These are phyloP conservation scores for Dactylellina parvicollis DNA, from an alignment of 2,329 filamentous ascomycete genomes.

Conservation along the genomic window DNA sequence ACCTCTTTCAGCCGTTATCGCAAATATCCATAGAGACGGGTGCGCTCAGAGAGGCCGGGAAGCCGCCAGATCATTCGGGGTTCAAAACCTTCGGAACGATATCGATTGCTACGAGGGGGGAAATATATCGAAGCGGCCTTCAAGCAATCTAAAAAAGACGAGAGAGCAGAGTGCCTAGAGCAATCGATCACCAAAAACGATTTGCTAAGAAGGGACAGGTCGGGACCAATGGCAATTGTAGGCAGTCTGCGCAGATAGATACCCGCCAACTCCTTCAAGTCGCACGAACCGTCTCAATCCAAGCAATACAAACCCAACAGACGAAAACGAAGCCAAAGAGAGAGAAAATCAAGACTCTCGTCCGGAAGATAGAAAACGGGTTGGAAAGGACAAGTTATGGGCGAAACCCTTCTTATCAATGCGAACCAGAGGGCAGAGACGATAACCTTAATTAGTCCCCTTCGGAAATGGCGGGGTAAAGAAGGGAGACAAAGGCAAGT, in stretches of 20 bases:
- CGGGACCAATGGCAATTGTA: background rate
- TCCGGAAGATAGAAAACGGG: slow-evolving; percentile 23
- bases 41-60: slow-evolving; percentile 30
- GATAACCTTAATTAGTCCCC: slow-evolving; percentile 45
- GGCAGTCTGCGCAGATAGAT: background rate
- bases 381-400: slow-evolving; percentile 15
- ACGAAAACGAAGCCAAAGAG: slow-evolving; percentile 24
- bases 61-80: slow-evolving; percentile 28
- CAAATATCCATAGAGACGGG: slow-evolving; percentile 53
- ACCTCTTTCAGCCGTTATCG: slow-evolving; percentile 54
- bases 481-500: slow-evolving; percentile 21
- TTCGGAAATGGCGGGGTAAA: slow-evolving; percentile 50
- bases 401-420: slow-evolving; percentile 43
- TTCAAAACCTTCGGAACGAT: background rate
- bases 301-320: slow-evolving; percentile 3
- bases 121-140: too few species aligned
- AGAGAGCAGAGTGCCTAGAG: too few species aligned
- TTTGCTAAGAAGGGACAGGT: background rate
- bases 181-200: slow-evolving; percentile 9
- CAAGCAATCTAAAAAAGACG: too few species aligned
- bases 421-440: slow-evolving; percentile 9
- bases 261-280: background rate
- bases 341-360: slow-evolving; percentile 22
- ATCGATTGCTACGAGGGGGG: too few species aligned
- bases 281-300: slow-evolving; percentile 18